Evolutionary conservation across 129 eudicot species (phyloP), one percentile per base, ranked within the genome.

Genomic region (Cynara cardunculus): DNA sequence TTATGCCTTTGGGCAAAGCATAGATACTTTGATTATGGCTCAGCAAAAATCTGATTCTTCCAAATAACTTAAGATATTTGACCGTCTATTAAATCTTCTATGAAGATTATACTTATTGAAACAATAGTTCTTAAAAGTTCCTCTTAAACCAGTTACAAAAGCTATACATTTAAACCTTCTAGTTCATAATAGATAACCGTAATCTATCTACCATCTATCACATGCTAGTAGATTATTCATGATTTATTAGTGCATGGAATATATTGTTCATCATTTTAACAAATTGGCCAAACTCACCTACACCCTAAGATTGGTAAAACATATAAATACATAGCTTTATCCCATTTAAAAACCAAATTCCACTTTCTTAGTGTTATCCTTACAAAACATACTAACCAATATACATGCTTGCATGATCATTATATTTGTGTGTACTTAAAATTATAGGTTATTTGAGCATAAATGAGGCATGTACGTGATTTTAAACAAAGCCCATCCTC

Each of bases 261-360:
- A 8, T 22, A 53, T 28, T 44, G 44, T 79, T 21, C 53, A 79
- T 39, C 44, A 27, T 25, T 14, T 41, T 78, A 67, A 26, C 74
- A 67, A n/a, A 65, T 25, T 41, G 44, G 66, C 44, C 13, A 18
- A 64, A 64, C 32, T 76, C 24, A 3, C 59, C 9, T 4, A 77
- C 65, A 66, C 34, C 81, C 80, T 62, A 22, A 8, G 19, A 65
- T 7, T 41, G 37, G 39, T 10, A 1, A 16, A 77, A 35, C n/a
- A 65, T 49, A 25, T 65, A 67, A 24, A 68, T 39, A 12, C 82
- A 78, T 56, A 56, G 65, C 65, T 56, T 56, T 56, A 56, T 19
- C 65, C 14, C 6, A 19, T 66, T 77, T 1, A 35, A 39, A 24
- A 78, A 78, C 27, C 41, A 78, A 18, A 3, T n/a, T 28, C 31